These are phyloP conservation scores for Fusarium scirpi DNA, from an alignment of 2,329 filamentous ascomycete species.

Conservation along the genomic window DNA sequence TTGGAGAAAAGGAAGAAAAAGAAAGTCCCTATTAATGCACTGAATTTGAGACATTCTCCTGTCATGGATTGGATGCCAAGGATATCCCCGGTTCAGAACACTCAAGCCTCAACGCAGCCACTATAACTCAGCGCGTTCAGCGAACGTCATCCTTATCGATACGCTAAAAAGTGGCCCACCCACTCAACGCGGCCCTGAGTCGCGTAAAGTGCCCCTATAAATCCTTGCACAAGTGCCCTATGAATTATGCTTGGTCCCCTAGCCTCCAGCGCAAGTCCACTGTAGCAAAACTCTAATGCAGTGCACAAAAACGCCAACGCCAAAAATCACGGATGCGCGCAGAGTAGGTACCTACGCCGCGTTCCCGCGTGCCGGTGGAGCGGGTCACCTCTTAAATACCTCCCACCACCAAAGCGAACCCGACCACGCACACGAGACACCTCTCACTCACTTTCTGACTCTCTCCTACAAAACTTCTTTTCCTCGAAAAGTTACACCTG, in stretches of 20 bases:
- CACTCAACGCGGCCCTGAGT: constrained; percentile 34
- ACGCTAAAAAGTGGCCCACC: constrained; percentile 5
- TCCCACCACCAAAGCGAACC: constrained; percentile 34
- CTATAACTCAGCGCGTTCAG: constrained; percentile 37
- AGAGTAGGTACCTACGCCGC: constrained; percentile 12
- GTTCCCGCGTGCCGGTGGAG: constrained; percentile 32
- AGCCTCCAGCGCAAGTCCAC: constrained; percentile 9
- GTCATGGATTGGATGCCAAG: constrained; percentile 11
- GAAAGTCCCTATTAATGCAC: neutral
- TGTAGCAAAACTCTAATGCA: constrained; percentile 1
- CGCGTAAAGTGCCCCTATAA: constrained; percentile 36
- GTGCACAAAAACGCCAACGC: constrained; percentile 34
- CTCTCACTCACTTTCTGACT: constrained; percentile 13
- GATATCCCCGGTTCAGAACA: constrained; percentile 19
- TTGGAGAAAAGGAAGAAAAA: neutral
- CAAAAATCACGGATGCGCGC: constrained; percentile 34
- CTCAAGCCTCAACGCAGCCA: constrained; percentile 20
- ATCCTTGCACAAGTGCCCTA: constrained; percentile 11
- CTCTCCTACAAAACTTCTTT: constrained; percentile 6
- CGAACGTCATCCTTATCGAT: constrained; percentile 37
- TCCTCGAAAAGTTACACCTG: neutral
- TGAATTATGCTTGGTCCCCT: constrained; percentile 3
- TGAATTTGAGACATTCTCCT: constrained; percentile 14
- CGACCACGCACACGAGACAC: constrained; percentile 35
- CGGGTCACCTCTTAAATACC: constrained; percentile 41